phyloP scores from a whole-genome alignment of 2,329 filamentous ascomycete genomes.

The Blastomyces emzantsi region DNA sequence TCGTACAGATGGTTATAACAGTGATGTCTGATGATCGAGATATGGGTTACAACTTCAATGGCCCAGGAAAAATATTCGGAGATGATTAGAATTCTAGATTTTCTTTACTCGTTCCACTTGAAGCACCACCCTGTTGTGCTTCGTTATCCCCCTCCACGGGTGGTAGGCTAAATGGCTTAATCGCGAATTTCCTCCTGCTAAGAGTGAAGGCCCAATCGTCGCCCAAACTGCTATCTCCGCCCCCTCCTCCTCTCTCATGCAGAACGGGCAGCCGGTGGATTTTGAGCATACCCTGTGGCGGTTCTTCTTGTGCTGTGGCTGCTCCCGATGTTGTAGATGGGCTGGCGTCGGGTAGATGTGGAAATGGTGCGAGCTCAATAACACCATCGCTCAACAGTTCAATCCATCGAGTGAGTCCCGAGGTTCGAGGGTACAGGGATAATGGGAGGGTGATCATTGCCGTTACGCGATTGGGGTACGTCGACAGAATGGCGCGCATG shows the following conservation, averaged over 20 bases:
- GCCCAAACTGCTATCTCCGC: constrained; percentile 58
- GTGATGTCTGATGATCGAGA: constrained; percentile 10
- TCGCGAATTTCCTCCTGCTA: constrained; percentile 71
- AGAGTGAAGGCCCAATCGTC: constrained; percentile 88
- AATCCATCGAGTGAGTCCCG: constrained; percentile 73
- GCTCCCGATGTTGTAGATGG: constrained; percentile 41
- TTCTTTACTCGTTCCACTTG: constrained; percentile 24
- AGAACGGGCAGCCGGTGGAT: constrained; percentile 75
- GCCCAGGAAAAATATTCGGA: neutral
- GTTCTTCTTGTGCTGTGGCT: constrained; percentile 56
- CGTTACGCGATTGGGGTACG: constrained; percentile 56
- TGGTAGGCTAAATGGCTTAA: constrained; percentile 82
- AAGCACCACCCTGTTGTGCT: constrained; percentile 44
- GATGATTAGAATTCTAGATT: constrained; percentile 62
- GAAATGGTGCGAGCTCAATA: constrained; percentile 71
- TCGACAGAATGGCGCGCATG: constrained; percentile 64
- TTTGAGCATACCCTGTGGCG: constrained; percentile 75
- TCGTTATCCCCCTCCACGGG: constrained; percentile 69
- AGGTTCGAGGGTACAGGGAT: constrained; percentile 65
- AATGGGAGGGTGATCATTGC: constrained; percentile 69
- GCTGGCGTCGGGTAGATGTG: constrained; percentile 45
- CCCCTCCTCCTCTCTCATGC: constrained; percentile 82
- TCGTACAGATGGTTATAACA: constrained; percentile 27
- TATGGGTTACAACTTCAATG: neutral
- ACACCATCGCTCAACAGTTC: constrained; percentile 80